Conservation (phyloP, 2,329 filamentous ascomycete species). For the Chaetomiaceae sp. region DNA sequence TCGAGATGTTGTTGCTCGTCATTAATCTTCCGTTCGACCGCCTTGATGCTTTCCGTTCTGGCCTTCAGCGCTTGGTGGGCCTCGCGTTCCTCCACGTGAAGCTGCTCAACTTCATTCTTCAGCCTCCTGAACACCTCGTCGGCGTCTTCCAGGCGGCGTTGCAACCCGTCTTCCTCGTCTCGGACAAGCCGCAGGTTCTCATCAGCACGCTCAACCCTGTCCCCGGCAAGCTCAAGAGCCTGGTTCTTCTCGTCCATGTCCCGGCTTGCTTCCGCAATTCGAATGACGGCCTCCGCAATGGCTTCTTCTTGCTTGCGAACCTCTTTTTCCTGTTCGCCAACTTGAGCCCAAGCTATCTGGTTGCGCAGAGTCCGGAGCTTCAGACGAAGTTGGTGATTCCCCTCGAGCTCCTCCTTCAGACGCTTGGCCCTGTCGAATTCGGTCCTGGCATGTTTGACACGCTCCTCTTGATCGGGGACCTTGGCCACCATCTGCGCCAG, state of each 20-base stretch:
- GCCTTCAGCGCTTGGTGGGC: slow-evolving; percentile 54
- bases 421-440: slow-evolving; percentile 55
- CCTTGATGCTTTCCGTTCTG: slow-evolving; percentile 42
- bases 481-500: slow-evolving; percentile 66
- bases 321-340: slow-evolving; percentile 64
- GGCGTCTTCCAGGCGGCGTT: slow-evolving; percentile 41
- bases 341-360: slow-evolving; percentile 82
- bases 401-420: slow-evolving; percentile 58
- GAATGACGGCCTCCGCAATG: slow-evolving; percentile 33
- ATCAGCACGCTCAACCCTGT: slow-evolving; percentile 36
- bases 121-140: slow-evolving; percentile 38
- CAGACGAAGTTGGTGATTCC: slow-evolving; percentile 58
- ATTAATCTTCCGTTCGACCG: slow-evolving; percentile 42
- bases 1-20: slow-evolving; percentile 57
- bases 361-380: slow-evolving; percentile 53
- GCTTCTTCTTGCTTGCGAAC: slow-evolving; percentile 34
- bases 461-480: slow-evolving; percentile 53
- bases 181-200: slow-evolving; percentile 31
- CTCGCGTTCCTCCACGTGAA: slow-evolving; percentile 59
- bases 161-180: slow-evolving; percentile 40
- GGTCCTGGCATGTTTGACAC: slow-evolving; percentile 55
- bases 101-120: slow-evolving; percentile 47
- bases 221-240: slow-evolving; percentile 41
- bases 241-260: slow-evolving; percentile 41
- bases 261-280: slow-evolving; percentile 38